Evolutionary conservation across 345 rosid species (phyloP).

Genomic region (Tarenaya hassleriana): DNA sequence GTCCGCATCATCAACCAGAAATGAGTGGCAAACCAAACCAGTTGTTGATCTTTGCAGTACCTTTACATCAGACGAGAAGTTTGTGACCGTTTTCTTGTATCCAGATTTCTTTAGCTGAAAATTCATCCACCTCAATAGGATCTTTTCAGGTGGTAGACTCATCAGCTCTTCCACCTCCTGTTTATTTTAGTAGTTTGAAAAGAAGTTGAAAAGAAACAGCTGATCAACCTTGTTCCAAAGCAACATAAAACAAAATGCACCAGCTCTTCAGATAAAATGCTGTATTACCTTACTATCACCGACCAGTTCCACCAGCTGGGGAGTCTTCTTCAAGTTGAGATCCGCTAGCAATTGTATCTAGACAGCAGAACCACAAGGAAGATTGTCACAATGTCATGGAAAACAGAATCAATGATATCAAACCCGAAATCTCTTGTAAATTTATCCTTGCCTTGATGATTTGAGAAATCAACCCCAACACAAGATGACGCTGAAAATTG

Average conservation of each 20-base stretch:
- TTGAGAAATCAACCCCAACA: constrained; percentile 93
- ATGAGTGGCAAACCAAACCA: too few relatives aligned
- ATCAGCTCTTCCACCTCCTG: constrained; percentile 98
- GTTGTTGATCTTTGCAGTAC: too few relatives aligned
- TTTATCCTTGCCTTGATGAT: constrained; percentile 62
- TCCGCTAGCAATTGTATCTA: constrained; percentile 96
- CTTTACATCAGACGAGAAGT: constrained; percentile 96
- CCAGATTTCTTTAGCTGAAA: constrained; percentile 76
- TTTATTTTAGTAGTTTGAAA: constrained; percentile 20
- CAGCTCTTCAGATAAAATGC: too few relatives aligned
- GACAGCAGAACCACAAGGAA: constrained; percentile 21
- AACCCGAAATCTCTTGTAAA: neutral
- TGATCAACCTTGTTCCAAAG: neutral
- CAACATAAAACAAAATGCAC: too few relatives aligned
- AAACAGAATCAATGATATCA: neutral
- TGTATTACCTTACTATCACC: constrained; percentile 67
- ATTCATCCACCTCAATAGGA: constrained; percentile 95
- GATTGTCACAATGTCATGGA: constrained; percentile 4
- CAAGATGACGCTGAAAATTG: constrained; percentile 85
- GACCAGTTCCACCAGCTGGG: constrained; percentile 84
- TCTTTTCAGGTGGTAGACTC: constrained; percentile 98
- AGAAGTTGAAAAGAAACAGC: neutral
- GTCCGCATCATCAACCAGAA: too few relatives aligned
- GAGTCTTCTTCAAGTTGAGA: constrained; percentile 97
- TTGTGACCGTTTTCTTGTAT: constrained; percentile 72